Base-by-base conservation (phyloP, 2,329 filamentous ascomycete genomes). In the Aspergillus sp. region DNA sequence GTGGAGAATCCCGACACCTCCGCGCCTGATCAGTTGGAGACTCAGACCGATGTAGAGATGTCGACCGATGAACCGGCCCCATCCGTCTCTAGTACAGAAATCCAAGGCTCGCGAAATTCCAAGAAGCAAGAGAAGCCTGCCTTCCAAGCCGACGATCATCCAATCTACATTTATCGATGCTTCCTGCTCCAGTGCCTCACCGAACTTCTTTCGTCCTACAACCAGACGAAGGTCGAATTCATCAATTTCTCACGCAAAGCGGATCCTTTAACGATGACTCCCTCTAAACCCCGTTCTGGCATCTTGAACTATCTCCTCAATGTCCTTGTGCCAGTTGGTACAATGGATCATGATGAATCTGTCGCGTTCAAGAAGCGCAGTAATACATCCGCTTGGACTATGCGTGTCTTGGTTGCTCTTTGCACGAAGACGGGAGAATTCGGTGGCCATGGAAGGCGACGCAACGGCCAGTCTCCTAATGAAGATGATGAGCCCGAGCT, bases 241-340 rank as follows among this genome's bases (percentile, higher is more conserved):
- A 97, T 99, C 81, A 98, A 97, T 76, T 99, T 97, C 80, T 98
- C 96, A 68, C 89, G 94, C 63, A 97, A 93, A 72, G 90, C 92
- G 7, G 92, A 94, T 51, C 85, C 92, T 49, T 89, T 92, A 68
- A 89, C 89, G 11, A 89, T 88, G 57, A 98, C 95, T 1, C 95
- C 95, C 5, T 93, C 96, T 17, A 98, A 98, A 77, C 95, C 95
- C 59, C 89, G 95, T 46, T 93, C 94, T 11, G 93, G 91, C 65
- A 90, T 98, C 48, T 82, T 99, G 65, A 97, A 98, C 76, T 99
- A 99, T 72, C 84, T 99, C 41, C 86, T 99, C 53, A 93, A 91
- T 69, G 90, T 90, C 62, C 82, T 99, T 19, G 83, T 90, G 46
- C 87, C 88, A 3, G 79, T 88, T 73, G 89, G 80, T 73, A 90